Evolutionary conservation across 2,329 filamentous ascomycete genomes (phyloP), one percentile per base, ranked within the genome.

Genomic region (Zopfia rhizophila): DNA sequence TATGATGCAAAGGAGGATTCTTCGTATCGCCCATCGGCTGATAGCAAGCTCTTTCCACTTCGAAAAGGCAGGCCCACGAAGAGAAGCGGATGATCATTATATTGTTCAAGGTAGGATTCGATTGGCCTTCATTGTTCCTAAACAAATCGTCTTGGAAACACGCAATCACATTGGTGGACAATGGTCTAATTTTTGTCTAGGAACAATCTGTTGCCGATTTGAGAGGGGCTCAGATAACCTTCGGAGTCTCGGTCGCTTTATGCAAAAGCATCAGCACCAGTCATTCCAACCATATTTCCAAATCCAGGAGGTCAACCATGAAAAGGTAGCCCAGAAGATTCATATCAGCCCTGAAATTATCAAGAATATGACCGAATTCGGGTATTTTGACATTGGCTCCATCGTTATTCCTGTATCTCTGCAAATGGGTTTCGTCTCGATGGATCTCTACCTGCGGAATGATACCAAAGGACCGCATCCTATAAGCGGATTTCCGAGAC

Each of bases 31-130:
- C 7, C 63, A 68, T 45, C 51, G 65, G 32, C 58, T 73, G 5
- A 58, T 73, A 2, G 67, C 70, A 10, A 72, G 68, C 3, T 71
- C 58, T 1, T 73, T 73, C 55, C 73, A 72, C 46, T 66, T 72
- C 18, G 66, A 72, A 19, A 50, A 53, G 24, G 16, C 22, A 14
- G 37, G 36, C 2, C 41, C 41, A 8, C n/a, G 23, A 10, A 36
- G 24, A 24, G 45, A 52, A 11, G 35, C 27, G 10, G 50, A 40
- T n/a, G 41, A 38, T 32, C 41, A 47, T 18, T 33, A 33, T 14
- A 12, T 16, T 8, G 19, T 50, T 5, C 22, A 28, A 30, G 50
- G 50, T 50, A 24, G 31, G 42, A n/a, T n/a, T n/a, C n/a, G n/a
- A n/a, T n/a, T n/a, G n/a, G n/a, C n/a, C n/a, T n/a, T n/a, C n/a